Percentiles rank a stretch among this genome's conserved stretches.
Evolutionary conservation across 495 filamentous ascomycete genomes (phyloP).

Genomic region (Bombardia bombarda): DNA sequence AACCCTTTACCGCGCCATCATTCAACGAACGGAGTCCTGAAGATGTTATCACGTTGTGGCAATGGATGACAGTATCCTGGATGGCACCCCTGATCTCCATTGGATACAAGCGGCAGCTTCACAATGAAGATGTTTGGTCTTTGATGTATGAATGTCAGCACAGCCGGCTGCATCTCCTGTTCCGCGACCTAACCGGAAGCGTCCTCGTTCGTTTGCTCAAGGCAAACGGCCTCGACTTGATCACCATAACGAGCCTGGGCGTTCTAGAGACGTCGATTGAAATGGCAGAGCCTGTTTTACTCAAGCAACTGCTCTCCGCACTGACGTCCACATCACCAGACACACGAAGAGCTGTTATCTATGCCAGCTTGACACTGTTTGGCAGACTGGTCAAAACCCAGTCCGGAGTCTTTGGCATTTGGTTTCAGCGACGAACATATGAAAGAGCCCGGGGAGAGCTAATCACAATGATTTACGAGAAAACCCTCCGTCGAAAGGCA

Average conservation of each 20-base stretch:
- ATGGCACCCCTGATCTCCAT: constrained; percentile 62
- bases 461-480: constrained; percentile 84
- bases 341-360: constrained; percentile 52
- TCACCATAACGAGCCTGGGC: constrained; percentile 54
- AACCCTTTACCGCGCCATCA: constrained; percentile 48
- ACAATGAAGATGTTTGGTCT: constrained; percentile 73
- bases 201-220: constrained; percentile 58
- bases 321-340: constrained; percentile 48
- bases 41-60: constrained; percentile 69
- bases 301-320: constrained; percentile 62
- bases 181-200: constrained; percentile 63
- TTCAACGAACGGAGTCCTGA: constrained; percentile 66
- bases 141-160: constrained; percentile 73
- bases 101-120: constrained; percentile 52
- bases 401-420: constrained; percentile 58
- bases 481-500: constrained; percentile 68
- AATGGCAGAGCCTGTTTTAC: constrained; percentile 57
- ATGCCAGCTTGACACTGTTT: constrained; percentile 53
- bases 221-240: constrained; percentile 68
- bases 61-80: constrained; percentile 79
- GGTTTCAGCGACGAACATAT: constrained; percentile 65
- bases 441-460: constrained; percentile 76
- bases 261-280: constrained; percentile 55
- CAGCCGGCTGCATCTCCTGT: constrained; percentile 56
- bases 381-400: constrained; percentile 56